Evolutionary conservation across 2,329 filamentous ascomycete species (phyloP).

Genomic region (Botrytis fabae): DNA sequence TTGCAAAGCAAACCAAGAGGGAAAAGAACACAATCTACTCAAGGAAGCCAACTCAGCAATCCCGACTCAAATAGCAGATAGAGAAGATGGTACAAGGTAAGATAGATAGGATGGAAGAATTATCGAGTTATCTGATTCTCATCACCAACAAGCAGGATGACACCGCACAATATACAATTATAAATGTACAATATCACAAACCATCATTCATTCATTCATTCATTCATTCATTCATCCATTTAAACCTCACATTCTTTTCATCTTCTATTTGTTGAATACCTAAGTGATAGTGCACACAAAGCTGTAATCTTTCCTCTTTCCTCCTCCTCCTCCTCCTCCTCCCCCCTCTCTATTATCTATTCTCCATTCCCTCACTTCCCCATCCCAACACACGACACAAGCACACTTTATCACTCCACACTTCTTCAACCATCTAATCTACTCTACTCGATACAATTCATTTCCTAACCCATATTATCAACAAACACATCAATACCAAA

Average conservation of each 20-base stretch:
- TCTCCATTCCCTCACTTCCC: not conserved
- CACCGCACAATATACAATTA: not conserved
- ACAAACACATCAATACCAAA: not conserved
- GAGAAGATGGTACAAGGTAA: not conserved
- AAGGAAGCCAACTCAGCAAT: not conserved
- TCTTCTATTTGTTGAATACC: not conserved
- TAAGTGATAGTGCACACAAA: not conserved
- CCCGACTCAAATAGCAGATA: accelerated
- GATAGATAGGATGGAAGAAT: not conserved
- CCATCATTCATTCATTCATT: not conserved
- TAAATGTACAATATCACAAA: not conserved
- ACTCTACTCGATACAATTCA: not conserved
- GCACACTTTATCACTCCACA: not conserved
- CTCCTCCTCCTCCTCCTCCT: too few species aligned
- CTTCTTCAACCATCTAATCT: not conserved
- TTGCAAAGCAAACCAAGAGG: not conserved
- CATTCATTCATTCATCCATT: not conserved
- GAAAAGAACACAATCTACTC: accelerated
- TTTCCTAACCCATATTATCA: not conserved
- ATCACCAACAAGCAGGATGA: too few species aligned
- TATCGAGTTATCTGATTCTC: not conserved
- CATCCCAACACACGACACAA: not conserved
- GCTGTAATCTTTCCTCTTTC: not conserved
- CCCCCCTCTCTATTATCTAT: too few species aligned
- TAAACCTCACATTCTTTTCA: not conserved